A percentile compares a stretch with the other conserved stretches of the same genome.
These are phyloP conservation scores for Coemansia sp. DNA, from an alignment of 192 early-diverging fungal species.

Conservation along the genomic window DNA sequence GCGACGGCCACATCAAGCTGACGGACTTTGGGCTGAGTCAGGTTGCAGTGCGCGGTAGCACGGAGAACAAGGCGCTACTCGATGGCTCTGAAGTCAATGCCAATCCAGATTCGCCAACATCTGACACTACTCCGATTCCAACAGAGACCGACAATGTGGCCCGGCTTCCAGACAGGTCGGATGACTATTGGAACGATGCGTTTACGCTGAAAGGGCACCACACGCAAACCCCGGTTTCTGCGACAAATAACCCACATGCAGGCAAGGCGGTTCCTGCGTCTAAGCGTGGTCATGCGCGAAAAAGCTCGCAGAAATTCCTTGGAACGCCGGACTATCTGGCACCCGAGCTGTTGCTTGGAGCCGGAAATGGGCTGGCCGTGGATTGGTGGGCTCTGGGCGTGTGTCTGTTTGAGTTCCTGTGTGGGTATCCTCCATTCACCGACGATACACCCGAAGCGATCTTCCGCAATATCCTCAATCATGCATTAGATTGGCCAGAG, in stretches of 20 bases:
- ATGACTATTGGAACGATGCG: constrained; percentile 39
- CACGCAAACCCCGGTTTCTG: constrained; percentile 19
- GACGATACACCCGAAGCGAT: constrained; percentile 84
- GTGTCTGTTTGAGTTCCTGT: constrained; percentile 86
- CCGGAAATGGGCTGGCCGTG: constrained; percentile 79
- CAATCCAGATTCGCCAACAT: constrained; percentile 20
- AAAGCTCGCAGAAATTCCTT: constrained; percentile 54
- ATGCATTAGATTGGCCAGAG: constrained; percentile 58
- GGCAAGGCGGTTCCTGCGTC: constrained; percentile 44
- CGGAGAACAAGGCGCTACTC: constrained; percentile 19
- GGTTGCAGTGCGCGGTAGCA: constrained; percentile 59
- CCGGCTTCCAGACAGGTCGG: constrained; percentile 30
- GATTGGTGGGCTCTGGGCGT: constrained; percentile 98
- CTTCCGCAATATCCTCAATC: constrained; percentile 85
- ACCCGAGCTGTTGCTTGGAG: constrained; percentile 86
- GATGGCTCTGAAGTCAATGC: constrained; percentile 28
- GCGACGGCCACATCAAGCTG: constrained; percentile 88
- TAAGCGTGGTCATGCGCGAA: constrained; percentile 49
- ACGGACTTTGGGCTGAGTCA: constrained; percentile 95
- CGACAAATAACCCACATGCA: constrained; percentile 14
- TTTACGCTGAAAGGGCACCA: constrained; percentile 22
- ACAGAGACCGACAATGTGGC: constrained; percentile 24
- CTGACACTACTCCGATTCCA: constrained; percentile 17
- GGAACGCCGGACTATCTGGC: constrained; percentile 96
- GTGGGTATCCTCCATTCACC: constrained; percentile 87